Base-by-base conservation (phyloP, 2,329 filamentous ascomycete species). In the Coniochaeta pulveracea region DNA sequence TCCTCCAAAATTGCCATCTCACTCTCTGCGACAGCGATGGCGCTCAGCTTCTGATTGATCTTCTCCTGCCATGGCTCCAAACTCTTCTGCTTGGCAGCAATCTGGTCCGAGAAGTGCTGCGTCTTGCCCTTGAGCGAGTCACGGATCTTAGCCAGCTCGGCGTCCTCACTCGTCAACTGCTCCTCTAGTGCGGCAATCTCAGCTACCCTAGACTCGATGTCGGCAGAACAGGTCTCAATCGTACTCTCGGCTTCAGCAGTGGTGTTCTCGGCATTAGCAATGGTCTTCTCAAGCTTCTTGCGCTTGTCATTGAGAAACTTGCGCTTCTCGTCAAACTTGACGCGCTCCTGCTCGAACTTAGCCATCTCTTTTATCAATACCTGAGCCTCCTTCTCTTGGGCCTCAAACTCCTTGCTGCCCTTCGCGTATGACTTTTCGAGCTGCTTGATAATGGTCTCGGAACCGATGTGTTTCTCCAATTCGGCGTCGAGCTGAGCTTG, bases 281-380 rank as follows among this genome's bases (percentile, higher is more conserved):
- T 83, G 0, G 80, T 73, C 61, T 94, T 96, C 44, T 96, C 85
- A 10, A 94, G 70, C 60, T 98, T 98, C 64, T 91, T 94, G 47
- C 84, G 80, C 62, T 98, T 98, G 49, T 80, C 80, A 3, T 72
- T 66, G 43, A 98, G 61, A 56, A 96, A 96, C 54, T 98, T 98
- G 54, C 81, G 80, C 66, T 96, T 96, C 57, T 98, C 93, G 43
- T 96, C 89, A 44, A 93, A 88, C 51, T 98, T 98, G 57, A 98
- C 91, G 15, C 80, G 79, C 51, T 96, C 91, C 52, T 96, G 94
- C 50, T 98, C 93, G 40, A 93, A 86, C 51, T 88, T 89, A 27
- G 85, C 78, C 59, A 91, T 78, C 51, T 96, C 85, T 52, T 94
- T 94, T 39, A 80, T 62, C 34, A 94, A 66, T 17, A 64, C 68